Base-by-base conservation (phyloP, 2,329 filamentous ascomycete genomes). In the Arthrobotrys pseudoclavata region DNA sequence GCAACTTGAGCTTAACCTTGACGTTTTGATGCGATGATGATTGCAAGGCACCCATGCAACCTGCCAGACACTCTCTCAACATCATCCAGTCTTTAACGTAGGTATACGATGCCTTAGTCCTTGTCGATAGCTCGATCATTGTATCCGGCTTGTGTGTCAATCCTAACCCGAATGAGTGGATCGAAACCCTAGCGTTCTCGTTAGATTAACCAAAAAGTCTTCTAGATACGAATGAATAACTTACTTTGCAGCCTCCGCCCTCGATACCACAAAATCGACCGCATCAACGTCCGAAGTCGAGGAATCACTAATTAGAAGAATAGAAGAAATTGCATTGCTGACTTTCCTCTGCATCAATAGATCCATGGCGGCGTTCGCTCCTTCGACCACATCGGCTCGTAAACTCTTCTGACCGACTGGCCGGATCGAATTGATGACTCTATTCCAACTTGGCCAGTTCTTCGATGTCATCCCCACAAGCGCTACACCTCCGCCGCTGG, bases 71-170 rank as follows among this genome's bases (percentile, higher is more conserved):
- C 84, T 99, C 96, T 29, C 96, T 91, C 40, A 99, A 88, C 95
- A 98, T 99, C 95, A 98, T 98, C 96, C 96, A 99, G 84, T 99
- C 96, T 85, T 98, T 99, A 81, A 99, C 94, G 82, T 98, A 99
- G 0, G 94, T 96, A 83, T 98, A 99, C 0, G 94, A 96, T 3
- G 94, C 96, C 85, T 98, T 99, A 2, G 96, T 99, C 77, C 94
- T 89, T 5, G 92, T 96, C 0, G 96, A 98, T 12, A 99, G 86
- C 84, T 98, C 95, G 79, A 99, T 97, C 94, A 99, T 97, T 0
- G 94, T 97, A 83, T 99, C 96, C 4, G 96, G 96, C 85, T 98
- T 98, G 85, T 99, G 96, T 0, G 95, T 98, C 86, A 97, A 90
- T 63, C 96, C 96, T 18, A 99, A 88, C 37, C 96, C 96, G 81